Base-by-base conservation (phyloP, 108 stramenopile species). In the Stephanodiscus minutulus region DNA sequence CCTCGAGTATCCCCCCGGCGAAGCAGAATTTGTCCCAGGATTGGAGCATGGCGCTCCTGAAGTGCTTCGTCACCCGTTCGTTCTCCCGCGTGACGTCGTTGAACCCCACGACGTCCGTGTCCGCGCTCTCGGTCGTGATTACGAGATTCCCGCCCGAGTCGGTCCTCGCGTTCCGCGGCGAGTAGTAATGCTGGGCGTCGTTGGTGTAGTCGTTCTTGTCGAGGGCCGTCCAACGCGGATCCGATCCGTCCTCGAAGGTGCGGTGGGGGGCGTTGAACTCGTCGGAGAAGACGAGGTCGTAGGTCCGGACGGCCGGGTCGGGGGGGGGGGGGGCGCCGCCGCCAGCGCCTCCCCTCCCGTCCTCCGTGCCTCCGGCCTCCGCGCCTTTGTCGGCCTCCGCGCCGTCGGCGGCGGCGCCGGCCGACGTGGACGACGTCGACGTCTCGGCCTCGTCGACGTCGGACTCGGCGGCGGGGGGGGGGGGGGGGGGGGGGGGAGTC, bases 21-120 rank as follows among this genome's bases (percentile, higher is more conserved):
- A 98, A 98, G 74, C 98, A 99, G 76, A 99, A 99, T 65, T 99
- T 99, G 76, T 99, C 95, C 98, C 98, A 99, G 8, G 83, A 72
- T 69, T 97, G 97, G 35, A 99, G 8, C 97, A 99, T 98, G 39
- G 91, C 98, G 48, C 90, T 91, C 36, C 66, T 63, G 72, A 97
- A 97, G 68, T 96, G 85, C 67, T 97, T 98, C 15, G 82, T 85
- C 21, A 87, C 82, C 1, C 70, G 54, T 24, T 79, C 77, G 56
- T 91, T 92, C 70, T 86, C 82, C 41, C 65, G 35, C 48, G 72
- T 83, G 4, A 85, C 49, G 55, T 97, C 94, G 71, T 97, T 83
- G 73, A 86, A 97, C 37, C 96, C 96, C 28, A 90, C 60, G 48
- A 97, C 82, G 12, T 85, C 70, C 9, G 97, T 96, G 29, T 96